Evolutionary conservation across 176 grass and related monocot species (phyloP).

Genomic region (Tillandsia fasciculata): DNA sequence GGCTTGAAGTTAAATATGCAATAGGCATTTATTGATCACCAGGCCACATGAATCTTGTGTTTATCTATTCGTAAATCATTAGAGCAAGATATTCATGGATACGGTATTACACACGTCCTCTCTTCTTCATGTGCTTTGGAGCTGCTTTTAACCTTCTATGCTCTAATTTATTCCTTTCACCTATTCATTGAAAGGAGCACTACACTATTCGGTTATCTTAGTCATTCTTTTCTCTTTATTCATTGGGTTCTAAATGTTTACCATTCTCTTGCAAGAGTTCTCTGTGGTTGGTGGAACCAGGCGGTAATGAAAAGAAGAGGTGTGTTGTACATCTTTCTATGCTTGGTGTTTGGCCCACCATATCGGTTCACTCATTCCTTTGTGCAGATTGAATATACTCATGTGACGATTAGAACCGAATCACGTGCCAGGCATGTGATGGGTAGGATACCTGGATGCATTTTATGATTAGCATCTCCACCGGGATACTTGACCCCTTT

Average conservation of each 20-base stretch:
- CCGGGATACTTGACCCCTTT: neutral
- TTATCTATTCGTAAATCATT: conserved; percentile 26
- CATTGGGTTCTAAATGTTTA: conserved; percentile 14
- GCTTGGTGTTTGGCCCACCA: neutral
- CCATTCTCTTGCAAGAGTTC: conserved; percentile 7
- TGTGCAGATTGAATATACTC: conserved; percentile 17
- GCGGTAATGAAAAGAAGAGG: conserved; percentile 10
- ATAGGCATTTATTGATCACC: conserved; percentile 29
- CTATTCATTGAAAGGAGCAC: conserved; percentile 38
- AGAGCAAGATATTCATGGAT: conserved; percentile 22
- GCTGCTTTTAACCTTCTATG: conserved; percentile 30
- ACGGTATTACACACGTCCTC: conserved; percentile 12
- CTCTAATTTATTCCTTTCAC: conserved; percentile 31
- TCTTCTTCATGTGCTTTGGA: conserved; percentile 22
- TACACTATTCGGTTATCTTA: conserved; percentile 13
- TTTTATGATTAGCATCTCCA: conserved; percentile 8
- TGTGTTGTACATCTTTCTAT: neutral
- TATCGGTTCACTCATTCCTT: conserved; percentile 16
- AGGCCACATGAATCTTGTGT: conserved; percentile 15
- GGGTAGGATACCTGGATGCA: conserved; percentile 28
- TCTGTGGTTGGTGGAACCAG: conserved; percentile 7
- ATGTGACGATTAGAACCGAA: conserved; percentile 27
- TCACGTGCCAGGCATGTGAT: conserved; percentile 29
- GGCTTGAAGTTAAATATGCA: conserved; percentile 29
- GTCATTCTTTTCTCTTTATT: conserved; percentile 12